Evolutionary conservation across 1,284 basidiomycete species (phyloP).

Genomic region (Grifola frondosa): DNA sequence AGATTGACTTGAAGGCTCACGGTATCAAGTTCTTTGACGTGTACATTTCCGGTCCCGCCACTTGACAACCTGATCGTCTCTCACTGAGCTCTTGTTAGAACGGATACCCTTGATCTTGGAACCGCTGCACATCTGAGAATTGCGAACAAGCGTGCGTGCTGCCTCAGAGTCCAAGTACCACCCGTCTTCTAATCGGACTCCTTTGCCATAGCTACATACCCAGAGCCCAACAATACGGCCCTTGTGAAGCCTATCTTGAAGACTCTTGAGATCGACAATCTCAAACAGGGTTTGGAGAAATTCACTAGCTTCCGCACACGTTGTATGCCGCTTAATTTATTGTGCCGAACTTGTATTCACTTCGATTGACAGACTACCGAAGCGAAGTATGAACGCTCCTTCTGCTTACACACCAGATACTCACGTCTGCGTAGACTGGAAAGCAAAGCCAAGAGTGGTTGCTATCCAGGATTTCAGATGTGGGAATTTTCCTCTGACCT

Average conservation of each 20-base stretch:
- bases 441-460: constrained; percentile 84
- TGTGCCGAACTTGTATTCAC: constrained; percentile 1
- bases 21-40: constrained; percentile 86
- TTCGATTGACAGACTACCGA: constrained; percentile 62
- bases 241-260: constrained; percentile 60
- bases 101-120: constrained; percentile 68
- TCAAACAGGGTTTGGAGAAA: constrained; percentile 65
- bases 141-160: constrained; percentile 39
- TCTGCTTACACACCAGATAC: constrained; percentile 7
- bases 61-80: constrained; percentile 9
- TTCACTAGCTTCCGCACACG: constrained; percentile 77
- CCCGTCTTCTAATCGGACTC: constrained; percentile 3
- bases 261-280: constrained; percentile 65
- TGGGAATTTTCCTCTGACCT: constrained; percentile 31
- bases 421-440: constrained; percentile 58
- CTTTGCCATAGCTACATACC: constrained; percentile 46
- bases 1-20: constrained; percentile 78
- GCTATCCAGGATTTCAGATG: constrained; percentile 67
- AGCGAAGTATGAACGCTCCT: constrained; percentile 56
- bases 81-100: constrained; percentile 46
- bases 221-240: constrained; percentile 57
- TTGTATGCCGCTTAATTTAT: constrained; percentile 42
- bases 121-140: constrained; percentile 40
- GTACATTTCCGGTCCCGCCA: constrained; percentile 43
- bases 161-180: constrained; percentile 1